Base-by-base conservation (phyloP, 169 alveolate species). In the Prorocentrum cordatum region DNA sequence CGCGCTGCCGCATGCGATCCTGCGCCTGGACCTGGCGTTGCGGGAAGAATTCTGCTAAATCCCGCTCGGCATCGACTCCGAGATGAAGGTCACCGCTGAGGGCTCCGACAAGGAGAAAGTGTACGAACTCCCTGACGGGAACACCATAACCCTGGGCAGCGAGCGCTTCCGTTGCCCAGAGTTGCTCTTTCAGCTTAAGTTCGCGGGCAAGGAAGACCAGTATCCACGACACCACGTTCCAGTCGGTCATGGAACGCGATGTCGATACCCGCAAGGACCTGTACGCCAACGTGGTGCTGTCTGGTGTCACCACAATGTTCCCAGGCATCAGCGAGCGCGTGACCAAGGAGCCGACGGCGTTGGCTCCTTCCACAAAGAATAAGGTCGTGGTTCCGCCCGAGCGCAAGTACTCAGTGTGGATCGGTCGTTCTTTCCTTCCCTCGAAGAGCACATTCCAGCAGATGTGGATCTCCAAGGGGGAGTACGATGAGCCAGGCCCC, bases 101-200 rank as follows among this genome's bases (percentile, higher is more conserved):
- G 20, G 75, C 50, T 7, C 35, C n/a, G 75, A 66, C 75, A 66
- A 66, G 31, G 75, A 97, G 89, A 96, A 96, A 95, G 94, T 96
- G 33, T 98, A 98, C 95, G 99, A 97, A 93, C 93, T 98, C 90
- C 99, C 99, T 16, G 99, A 98, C 93, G 99, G 99, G 45, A 94
- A 96, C 94, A 93, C 95, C 92, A 96, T 97, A 89, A 96, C 98
- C 3, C 95, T 98, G 54, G 97, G 98, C 79, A 95, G 93, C 83
- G 99, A 97, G 95, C 95, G 99, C 86, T 97, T 97, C 95, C 95
- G 99, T 82, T 96, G 99, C 93, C 99, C 99, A n/a, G 99, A 98
- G 95, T 97, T 96, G 12, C 95, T 98, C 66, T 98, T 98, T 96
- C 97, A 97, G 93, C 99, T 99, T 22, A 59, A 94, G 80, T 91